Base-by-base conservation (phyloP, 2,329 filamentous ascomycete genomes). In the Aspergillus viridinutans region DNA sequence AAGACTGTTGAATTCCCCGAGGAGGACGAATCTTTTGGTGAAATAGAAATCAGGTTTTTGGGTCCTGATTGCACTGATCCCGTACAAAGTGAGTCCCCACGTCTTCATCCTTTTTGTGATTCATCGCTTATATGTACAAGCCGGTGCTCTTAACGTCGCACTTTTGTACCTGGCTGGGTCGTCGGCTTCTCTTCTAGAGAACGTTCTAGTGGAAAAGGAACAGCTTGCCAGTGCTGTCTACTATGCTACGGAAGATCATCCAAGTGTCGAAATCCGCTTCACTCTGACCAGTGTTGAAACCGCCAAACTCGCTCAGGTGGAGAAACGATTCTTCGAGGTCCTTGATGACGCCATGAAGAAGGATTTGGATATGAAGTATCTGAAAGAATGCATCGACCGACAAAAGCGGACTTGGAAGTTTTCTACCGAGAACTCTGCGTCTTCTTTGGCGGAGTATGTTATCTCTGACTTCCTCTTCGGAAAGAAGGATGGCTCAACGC, bases 391-490 rank as follows among this genome's bases (percentile, higher is more conserved):
- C 71, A 86, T 99, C 50, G 84, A 85, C 64, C 85, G 92, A 55
- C 90, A 94, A 72, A 85, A 86, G 61, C 85, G 92, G 49, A 90
- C 92, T 67, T 83, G 91, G 67, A 92, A 92, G 70, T 93, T 90
- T 64, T 85, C 88, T 47, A 90, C 90, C 0, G 94, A 99, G 73
- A 87, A 85, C 51, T 90, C 88, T 2, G 86, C 90, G 54, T 85
- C 86, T 23, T 90, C 92, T 61, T 96, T 93, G 73, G 87, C 90
- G 0, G 88, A 86, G 61, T 89, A 90, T 58, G 88, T 97, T 59
- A 96, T 97, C 67, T 89, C 88, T 14, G 92, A 97, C 69, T 96
- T 95, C 70, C 82, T 97, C 9, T 99, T 94, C 69, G 94, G 93
- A 28, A 85, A 86, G 52, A 84, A 91, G 32, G 88, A 96, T 71